phyloP scores from a whole-genome alignment of 1,284 basidiomycete species.

The Microbotryomycetes sp. region DNA sequence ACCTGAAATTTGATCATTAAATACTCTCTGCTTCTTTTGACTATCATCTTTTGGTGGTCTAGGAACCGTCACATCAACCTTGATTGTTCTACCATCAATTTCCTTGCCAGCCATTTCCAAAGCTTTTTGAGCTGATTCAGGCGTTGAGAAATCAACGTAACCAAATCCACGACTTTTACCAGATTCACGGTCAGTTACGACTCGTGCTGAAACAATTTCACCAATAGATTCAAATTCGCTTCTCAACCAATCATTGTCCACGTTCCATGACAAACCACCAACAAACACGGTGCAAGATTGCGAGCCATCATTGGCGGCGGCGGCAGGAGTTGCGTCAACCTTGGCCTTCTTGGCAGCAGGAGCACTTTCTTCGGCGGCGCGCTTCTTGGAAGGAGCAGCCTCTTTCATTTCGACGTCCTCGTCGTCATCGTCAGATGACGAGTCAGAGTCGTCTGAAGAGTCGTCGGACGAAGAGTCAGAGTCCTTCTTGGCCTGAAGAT shows the following conservation, averaged over 20 bases:
- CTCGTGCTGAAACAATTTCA: conserved; percentile 76
- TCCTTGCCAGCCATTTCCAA: conserved; percentile 70
- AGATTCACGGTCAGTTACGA: conserved; percentile 84
- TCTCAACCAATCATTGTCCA: conserved; percentile 93
- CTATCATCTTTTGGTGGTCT: conserved; percentile 62
- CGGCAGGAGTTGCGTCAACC: conserved; percentile 50
- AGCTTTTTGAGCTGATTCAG: conserved; percentile 65
- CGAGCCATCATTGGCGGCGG: conserved; percentile 45
- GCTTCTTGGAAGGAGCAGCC: conserved; percentile 47
- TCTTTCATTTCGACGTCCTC: conserved; percentile 57
- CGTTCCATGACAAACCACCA: conserved; percentile 90
- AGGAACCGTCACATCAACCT: conserved; percentile 71
- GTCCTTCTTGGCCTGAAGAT: conserved; percentile 38
- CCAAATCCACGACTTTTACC: conserved; percentile 88
- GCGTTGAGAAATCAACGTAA: conserved; percentile 76
- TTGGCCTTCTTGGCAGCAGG: conserved; percentile 75
- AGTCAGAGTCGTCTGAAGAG: conserved; percentile 42
- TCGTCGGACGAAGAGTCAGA: conserved; percentile 40
- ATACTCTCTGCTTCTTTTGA: conserved; percentile 45
- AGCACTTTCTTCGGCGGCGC: conserved; percentile 62
- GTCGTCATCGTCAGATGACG: conserved; percentile 40
- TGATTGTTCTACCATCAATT: conserved; percentile 84
- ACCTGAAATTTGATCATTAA: conserved; percentile 49
- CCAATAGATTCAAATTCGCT: conserved; percentile 86
- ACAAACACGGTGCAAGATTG: conserved; percentile 78